Percentiles rank a stretch among this genome's conserved stretches.
phyloP scores from a whole-genome alignment of 192 early-diverging fungal species.

The Spinellus fusiger region DNA sequence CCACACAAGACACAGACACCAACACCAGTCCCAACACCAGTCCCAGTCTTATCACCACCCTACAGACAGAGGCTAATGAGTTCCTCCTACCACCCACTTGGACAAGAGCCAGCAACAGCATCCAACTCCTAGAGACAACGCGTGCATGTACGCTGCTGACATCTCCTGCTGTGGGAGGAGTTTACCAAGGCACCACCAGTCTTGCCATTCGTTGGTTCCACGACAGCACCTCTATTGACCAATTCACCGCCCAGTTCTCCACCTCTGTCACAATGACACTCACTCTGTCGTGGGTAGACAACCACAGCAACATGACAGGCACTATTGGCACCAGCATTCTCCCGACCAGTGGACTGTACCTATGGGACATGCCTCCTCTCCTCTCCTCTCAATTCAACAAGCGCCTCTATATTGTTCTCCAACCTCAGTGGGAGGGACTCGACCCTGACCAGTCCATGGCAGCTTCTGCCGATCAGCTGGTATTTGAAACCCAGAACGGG shows the following conservation, averaged over 20 bases:
- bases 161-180: neutral
- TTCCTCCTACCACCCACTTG: neutral
- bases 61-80: too few relatives aligned
- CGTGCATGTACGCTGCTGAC: constrained; percentile 1
- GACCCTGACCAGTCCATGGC: neutral
- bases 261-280: neutral
- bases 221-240: neutral
- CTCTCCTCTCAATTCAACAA: neutral
- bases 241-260: neutral
- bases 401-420: constrained; percentile 1
- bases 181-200: neutral
- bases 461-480: neutral
- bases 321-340: constrained; percentile 1
- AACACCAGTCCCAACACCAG: too few relatives aligned
- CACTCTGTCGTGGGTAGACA: neutral
- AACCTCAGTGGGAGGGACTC: neutral
- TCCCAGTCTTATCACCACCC: too few relatives aligned
- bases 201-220: neutral
- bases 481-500: neutral
- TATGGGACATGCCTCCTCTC: constrained; percentile 6
- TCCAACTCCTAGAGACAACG: neutral
- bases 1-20: too few relatives aligned
- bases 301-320: neutral
- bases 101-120: neutral
- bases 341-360: constrained; percentile 9